phyloP scores from a whole-genome alignment of 2,329 filamentous ascomycete species.

The Cladophialophora bantiana region DNA sequence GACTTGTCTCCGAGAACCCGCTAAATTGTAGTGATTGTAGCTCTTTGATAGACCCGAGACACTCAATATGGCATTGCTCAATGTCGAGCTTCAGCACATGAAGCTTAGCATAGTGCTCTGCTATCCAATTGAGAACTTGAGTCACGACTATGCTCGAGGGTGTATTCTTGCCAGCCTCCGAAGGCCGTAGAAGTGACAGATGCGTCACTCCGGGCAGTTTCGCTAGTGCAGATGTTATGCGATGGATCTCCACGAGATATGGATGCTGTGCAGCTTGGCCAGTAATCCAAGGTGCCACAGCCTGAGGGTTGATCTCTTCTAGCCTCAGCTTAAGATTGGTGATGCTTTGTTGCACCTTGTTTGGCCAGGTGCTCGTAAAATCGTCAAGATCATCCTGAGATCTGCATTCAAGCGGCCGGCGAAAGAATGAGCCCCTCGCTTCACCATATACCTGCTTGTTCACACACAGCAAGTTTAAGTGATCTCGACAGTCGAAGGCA shows the following conservation, averaged over 20 bases:
- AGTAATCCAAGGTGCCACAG: conserved; percentile 11
- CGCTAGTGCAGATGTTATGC: conserved; percentile 26
- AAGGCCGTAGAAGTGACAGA: conserved; percentile 18
- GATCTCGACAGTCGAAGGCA: conserved; percentile 12
- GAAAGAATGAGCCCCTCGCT: conserved; percentile 32
- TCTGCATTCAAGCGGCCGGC: conserved; percentile 22
- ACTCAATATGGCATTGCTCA: conserved; percentile 23
- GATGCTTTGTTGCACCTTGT: conserved; percentile 18
- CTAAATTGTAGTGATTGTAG: conserved; percentile 17
- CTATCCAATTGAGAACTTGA: conserved; percentile 20
- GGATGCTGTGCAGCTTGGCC: conserved; percentile 23
- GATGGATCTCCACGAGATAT: conserved; percentile 31
- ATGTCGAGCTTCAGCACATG: conserved; percentile 24
- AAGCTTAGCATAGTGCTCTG: conserved; percentile 19
- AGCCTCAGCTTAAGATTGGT: conserved; percentile 24
- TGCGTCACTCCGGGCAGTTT: conserved; percentile 20
- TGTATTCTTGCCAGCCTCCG: conserved; percentile 6
- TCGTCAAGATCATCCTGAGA: conserved; percentile 27
- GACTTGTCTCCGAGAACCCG: conserved; percentile 27
- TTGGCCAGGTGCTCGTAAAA: conserved; percentile 18
- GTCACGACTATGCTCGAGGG: conserved; percentile 26
- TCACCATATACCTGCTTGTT: conserved; percentile 29
- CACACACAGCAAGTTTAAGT: conserved; percentile 28
- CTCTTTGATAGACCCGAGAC: conserved; percentile 11
- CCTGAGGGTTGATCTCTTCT: conserved; percentile 22